Base-by-base conservation (phyloP, 1,284 basidiomycete species). In the Rhizoctonia solani region DNA sequence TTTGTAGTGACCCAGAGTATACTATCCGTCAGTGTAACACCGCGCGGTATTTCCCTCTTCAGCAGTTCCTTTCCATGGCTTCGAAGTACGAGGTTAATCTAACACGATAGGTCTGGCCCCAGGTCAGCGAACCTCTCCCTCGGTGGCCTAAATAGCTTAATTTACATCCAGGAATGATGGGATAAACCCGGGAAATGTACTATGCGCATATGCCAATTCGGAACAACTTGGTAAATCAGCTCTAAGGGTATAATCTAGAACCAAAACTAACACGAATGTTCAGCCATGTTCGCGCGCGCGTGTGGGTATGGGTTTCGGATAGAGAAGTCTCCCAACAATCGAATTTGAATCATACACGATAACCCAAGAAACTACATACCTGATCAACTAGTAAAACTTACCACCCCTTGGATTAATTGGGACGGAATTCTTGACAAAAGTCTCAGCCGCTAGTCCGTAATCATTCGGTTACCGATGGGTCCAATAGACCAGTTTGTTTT, bases 81-180 rank as follows among this genome's bases (percentile, higher is more conserved):
- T n/a, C n/a, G n/a, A n/a, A 46, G 19, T 46, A 11, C 44, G n/a
- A 46, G 44, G 8, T 46, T 46, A 46, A 46, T 46, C 44, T 19
- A 46, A 46, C 8, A 14, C n/a, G 44, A 46, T 37, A 53, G 61
- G 37, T 29, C 37, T 39, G 34, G 6, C 41, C 61, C 61, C 47
- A 39, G 61, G 54, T 65, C 49, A 44, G 39, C 25, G n/a, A 65
- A 41, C 30, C 25, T 25, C 32, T 52, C 59, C 21, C 34, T 52
- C 49, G 32, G 19, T 42, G 29, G 37, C 44, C 61, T 65, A 65
- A 65, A 53, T 53, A 53, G 49, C 27, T 44, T 53, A 65, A 65
- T 52, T 41, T 44, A 19, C 30, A 42, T 14, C 6, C 30, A 23
- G 37, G 27, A 32, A 50, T 14, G 37, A 53, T 30, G 23, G 11